Percentiles rank a stretch among this genome's conserved stretches.
phyloP scores from a whole-genome alignment of 2,329 filamentous ascomycete genomes.

The Stagonosporopsis vannaccii region DNA sequence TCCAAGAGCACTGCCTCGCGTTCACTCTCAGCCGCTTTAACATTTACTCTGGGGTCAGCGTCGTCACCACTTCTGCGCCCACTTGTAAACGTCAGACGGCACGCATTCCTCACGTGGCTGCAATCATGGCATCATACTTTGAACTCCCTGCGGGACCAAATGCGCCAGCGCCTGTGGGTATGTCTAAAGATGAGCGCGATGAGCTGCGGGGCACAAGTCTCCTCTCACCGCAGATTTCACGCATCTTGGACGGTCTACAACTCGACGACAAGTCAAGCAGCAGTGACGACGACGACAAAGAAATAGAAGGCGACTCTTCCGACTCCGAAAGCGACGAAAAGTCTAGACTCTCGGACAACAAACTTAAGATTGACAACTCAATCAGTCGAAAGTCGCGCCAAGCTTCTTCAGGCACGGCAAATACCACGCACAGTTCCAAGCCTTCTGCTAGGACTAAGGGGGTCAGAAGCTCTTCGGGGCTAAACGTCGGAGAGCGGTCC shows the following conservation, averaged over 20 bases:
- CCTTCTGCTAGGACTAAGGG: conserved; percentile 18
- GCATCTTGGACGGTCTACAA: conserved; percentile 39
- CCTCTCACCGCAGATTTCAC: conserved; percentile 40
- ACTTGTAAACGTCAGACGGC: conserved; percentile 7
- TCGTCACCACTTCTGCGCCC: conserved; percentile 14
- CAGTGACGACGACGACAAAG: conserved; percentile 24
- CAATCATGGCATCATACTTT: conserved; percentile 47
- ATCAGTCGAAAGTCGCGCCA: conserved; percentile 15
- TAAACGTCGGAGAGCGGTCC: conserved; percentile 14
- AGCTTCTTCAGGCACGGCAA: conserved; percentile 8
- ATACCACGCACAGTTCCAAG: conserved; percentile 18
- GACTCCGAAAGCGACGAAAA: conserved; percentile 17
- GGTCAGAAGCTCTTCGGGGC: conserved; percentile 6
- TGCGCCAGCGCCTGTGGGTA: conserved; percentile 17
- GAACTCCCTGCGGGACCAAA: conserved; percentile 35
- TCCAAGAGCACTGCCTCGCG: conserved; percentile 17
- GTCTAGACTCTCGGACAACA: conserved; percentile 10
- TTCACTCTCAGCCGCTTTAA: conserved; percentile 14
- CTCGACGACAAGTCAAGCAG: conserved; percentile 37
- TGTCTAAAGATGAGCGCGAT: conserved; percentile 26
- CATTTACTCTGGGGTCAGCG: background rate
- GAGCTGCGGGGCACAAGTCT: conserved; percentile 30
- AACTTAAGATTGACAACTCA: conserved; percentile 18
- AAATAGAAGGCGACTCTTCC: conserved; percentile 3
- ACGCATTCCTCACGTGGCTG: conserved; percentile 7